Conservation (phyloP, 345 rosid genomes). For the Balakata baccata region DNA sequence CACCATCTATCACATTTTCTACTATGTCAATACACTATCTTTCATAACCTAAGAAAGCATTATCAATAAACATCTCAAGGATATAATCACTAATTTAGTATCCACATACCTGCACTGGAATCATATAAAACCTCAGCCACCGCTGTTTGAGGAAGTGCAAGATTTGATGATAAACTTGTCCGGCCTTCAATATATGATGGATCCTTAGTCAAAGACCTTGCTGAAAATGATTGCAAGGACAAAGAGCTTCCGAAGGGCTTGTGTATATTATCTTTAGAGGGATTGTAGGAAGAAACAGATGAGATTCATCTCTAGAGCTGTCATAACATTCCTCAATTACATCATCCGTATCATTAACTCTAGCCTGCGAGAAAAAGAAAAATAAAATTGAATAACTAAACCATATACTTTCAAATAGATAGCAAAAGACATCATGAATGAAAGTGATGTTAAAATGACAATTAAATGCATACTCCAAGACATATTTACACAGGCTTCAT, state of each 20-base stretch:
- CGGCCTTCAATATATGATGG: slow-evolving; percentile 46
- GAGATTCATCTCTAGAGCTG: slow-evolving; percentile 89
- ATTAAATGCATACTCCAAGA: no score
- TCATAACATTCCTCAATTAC: slow-evolving; percentile 79
- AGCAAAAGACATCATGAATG: slow-evolving; percentile 9
- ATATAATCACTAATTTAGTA: neutral
- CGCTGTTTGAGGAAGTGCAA: slow-evolving; percentile 53
- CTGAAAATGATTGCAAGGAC: slow-evolving; percentile 64
- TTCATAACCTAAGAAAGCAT: neutral
- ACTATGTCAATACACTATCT: neutral
- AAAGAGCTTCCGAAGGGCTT: slow-evolving; percentile 71
- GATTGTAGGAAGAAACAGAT: slow-evolving; percentile 80
- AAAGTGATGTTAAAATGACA: neutral
- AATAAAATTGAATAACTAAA: neutral
- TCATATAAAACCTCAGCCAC: slow-evolving; percentile 68
- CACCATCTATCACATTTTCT: neutral
- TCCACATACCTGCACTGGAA: slow-evolving; percentile 47
- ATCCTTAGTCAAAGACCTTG: slow-evolving; percentile 66
- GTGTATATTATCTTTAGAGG: slow-evolving; percentile 53
- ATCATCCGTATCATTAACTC: slow-evolving; percentile 67
- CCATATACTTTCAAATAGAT: slow-evolving; percentile 3
- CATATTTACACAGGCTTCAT: neutral
- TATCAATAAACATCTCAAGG: neutral
- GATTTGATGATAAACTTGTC: slow-evolving; percentile 57
- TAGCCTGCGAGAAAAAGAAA: slow-evolving; percentile 43